Conservation (phyloP, 2,329 filamentous ascomycete genomes). For the Taxawa tesnikishii region DNA sequence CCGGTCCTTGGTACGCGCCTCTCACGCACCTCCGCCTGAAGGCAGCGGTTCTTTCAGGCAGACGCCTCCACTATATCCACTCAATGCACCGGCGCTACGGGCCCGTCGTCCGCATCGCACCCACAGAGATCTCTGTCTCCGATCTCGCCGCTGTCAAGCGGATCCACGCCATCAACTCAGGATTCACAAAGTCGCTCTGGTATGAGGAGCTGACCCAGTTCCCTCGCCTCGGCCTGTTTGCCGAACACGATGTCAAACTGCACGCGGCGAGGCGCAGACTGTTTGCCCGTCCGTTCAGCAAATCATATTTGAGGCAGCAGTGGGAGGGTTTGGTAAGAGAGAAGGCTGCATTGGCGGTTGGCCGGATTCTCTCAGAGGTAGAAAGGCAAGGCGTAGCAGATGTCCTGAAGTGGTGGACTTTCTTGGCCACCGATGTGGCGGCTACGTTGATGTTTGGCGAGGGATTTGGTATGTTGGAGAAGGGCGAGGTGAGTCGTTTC, state of each 20-base stretch:
- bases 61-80: slow-evolving; percentile 27
- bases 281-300: slow-evolving; percentile 23
- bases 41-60: slow-evolving; percentile 22
- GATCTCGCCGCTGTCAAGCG: slow-evolving; percentile 15
- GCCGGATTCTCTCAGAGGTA: slow-evolving; percentile 17
- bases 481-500: slow-evolving; percentile 17
- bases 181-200: slow-evolving; percentile 17
- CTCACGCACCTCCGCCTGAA: slow-evolving; percentile 20
- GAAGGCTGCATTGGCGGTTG: slow-evolving; percentile 20
- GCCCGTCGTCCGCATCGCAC: slow-evolving; percentile 16
- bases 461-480: slow-evolving; percentile 25
- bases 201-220: slow-evolving; percentile 13
- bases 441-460: slow-evolving; percentile 27
- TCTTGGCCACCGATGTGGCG: slow-evolving; percentile 25
- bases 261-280: slow-evolving; percentile 24
- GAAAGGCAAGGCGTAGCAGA: slow-evolving; percentile 20
- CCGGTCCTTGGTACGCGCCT: slow-evolving; percentile 15
- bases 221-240: slow-evolving; percentile 21
- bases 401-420: slow-evolving; percentile 28
- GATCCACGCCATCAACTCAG: slow-evolving; percentile 17
- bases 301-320: slow-evolving; percentile 20
- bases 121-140: slow-evolving; percentile 17
- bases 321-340: slow-evolving; percentile 24
- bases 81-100: slow-evolving; percentile 21
- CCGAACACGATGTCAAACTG: slow-evolving; percentile 22